Evolutionary conservation across 306 rosid species (phyloP).

Genomic region (Vigna angularis): DNA sequence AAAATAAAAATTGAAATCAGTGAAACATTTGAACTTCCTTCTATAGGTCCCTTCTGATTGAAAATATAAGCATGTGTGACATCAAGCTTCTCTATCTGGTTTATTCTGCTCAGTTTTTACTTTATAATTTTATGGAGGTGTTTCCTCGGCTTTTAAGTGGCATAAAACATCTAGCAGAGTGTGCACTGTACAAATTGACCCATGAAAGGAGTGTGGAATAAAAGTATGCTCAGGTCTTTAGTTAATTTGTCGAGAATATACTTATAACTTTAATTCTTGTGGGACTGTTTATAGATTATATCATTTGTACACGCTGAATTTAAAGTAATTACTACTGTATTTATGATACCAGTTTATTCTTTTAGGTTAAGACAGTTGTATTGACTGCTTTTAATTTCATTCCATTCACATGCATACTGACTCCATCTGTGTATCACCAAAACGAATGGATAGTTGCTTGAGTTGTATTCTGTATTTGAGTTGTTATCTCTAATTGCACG

Average conservation of each 20-base stretch:
- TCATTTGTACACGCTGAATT: neutral
- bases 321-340: neutral
- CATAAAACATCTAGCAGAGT: constrained; percentile 24
- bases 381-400: constrained; percentile 10
- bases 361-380: neutral
- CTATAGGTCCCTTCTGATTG: constrained; percentile 2
- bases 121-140: constrained; percentile 16
- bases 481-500: constrained; percentile 1
- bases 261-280: neutral
- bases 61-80: constrained; percentile 9
- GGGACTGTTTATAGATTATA: neutral
- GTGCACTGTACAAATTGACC: neutral
- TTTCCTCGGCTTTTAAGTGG: neutral
- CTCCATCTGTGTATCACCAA: constrained; percentile 8
- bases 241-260: neutral
- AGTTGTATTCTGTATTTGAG: constrained; percentile 33
- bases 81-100: constrained; percentile 31
- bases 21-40: constrained; percentile 21
- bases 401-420: neutral
- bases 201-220: constrained; percentile 2
- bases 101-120: neutral
- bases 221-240: constrained; percentile 14
- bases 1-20: constrained; percentile 16
- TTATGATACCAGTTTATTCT: neutral
- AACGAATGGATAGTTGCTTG: constrained; percentile 23